These are phyloP conservation scores for Thelonectria discophora DNA, from an alignment of 2,329 filamentous ascomycete species.

Conservation along the genomic window DNA sequence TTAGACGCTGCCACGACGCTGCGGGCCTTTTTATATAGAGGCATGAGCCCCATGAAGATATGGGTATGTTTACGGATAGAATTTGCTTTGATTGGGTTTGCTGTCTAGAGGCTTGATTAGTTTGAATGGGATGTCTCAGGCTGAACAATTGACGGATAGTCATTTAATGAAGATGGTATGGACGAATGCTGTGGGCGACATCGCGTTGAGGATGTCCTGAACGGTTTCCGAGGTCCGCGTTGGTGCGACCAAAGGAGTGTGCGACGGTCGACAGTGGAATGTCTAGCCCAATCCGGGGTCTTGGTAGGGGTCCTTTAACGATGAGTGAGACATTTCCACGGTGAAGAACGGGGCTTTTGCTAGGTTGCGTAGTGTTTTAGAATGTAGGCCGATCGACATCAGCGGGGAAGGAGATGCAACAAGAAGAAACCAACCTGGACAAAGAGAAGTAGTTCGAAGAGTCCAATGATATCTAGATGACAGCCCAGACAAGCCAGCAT, in stretches of 20 bases:
- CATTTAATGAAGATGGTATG: background rate
- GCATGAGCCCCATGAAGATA: conserved; percentile 42
- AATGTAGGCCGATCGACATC: background rate
- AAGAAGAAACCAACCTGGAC: background rate
- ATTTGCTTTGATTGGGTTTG: conserved; percentile 42
- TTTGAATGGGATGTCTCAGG: conserved; percentile 33
- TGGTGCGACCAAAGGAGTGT: background rate
- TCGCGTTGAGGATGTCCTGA: background rate
- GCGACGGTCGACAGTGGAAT: background rate
- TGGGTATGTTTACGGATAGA: conserved; percentile 48
- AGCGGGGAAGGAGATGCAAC: background rate
- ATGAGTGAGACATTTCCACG: background rate
- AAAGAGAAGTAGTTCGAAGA: background rate
- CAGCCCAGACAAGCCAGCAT: background rate
- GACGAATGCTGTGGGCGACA: background rate
- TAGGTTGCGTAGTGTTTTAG: background rate
- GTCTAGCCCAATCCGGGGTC: background rate
- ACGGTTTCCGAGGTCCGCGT: background rate
- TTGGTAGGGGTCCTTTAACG: background rate
- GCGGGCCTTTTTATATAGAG: conserved; percentile 43
- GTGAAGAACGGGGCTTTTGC: background rate
- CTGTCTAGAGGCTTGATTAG: conserved; percentile 37
- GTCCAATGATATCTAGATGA: background rate
- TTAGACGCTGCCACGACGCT: conserved; percentile 43
- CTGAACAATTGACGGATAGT: background rate